A percentile compares a stretch with the other conserved stretches of the same genome.
These are phyloP conservation scores for Samsoniella hepiali DNA, from an alignment of 2,329 filamentous ascomycete species.

Conservation along the genomic window DNA sequence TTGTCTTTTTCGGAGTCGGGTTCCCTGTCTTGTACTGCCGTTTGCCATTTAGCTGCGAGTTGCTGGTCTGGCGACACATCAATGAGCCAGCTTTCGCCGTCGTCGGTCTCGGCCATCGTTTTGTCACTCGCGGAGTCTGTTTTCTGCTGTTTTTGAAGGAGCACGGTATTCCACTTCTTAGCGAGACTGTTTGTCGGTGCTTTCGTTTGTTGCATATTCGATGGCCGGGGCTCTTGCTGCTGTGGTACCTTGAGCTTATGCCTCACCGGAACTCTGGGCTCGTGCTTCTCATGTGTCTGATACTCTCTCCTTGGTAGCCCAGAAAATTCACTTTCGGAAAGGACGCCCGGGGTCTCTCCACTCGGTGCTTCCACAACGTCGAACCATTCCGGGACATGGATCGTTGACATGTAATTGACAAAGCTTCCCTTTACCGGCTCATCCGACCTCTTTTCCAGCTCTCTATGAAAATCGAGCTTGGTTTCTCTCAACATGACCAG, in stretches of 20 bases:
- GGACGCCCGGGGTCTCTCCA: neutral
- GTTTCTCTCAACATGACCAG: constrained; percentile 36
- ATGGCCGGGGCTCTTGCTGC: neutral
- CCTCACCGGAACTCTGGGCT: neutral
- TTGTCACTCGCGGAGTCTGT: neutral
- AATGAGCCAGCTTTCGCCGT: neutral
- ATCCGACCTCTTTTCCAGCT: constrained; percentile 28
- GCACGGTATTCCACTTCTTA: neutral
- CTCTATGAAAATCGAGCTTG: constrained; percentile 35
- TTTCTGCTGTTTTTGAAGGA: neutral
- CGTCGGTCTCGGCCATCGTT: neutral
- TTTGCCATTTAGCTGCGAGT: constrained; percentile 1
- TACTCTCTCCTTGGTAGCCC: neutral
- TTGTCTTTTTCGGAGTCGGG: neutral
- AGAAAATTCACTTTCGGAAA: neutral
- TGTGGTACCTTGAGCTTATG: neutral
- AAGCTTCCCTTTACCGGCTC: constrained; percentile 31
- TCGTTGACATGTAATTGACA: constrained; percentile 24
- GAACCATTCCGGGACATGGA: neutral
- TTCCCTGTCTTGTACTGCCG: neutral
- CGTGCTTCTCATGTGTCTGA: neutral
- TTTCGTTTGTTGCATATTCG: neutral
- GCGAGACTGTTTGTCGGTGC: neutral
- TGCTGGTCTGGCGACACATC: neutral
- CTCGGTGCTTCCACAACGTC: neutral